These are phyloP conservation scores for Saccharomyces hybrid DNA, from an alignment of 1,139 yeast genomes.

Conservation along the genomic window DNA sequence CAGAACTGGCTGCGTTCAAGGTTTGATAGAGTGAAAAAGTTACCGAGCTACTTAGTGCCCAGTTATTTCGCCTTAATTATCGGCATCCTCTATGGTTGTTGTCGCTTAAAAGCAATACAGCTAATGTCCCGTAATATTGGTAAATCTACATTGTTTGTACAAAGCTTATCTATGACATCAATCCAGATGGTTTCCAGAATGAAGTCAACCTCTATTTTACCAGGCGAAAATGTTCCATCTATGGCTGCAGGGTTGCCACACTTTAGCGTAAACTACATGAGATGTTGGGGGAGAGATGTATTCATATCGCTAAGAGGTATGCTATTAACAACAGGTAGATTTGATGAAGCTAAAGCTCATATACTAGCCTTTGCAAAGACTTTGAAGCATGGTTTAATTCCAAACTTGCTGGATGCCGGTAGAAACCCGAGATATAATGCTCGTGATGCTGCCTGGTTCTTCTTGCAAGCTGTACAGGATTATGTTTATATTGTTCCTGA, in stretches of 20 bases:
- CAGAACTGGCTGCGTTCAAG: conserved; percentile 64
- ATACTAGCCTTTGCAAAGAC: conserved; percentile 86
- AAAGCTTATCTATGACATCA: conserved; percentile 71
- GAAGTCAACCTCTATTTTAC: conserved; percentile 68
- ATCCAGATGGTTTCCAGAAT: conserved; percentile 79
- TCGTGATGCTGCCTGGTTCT: conserved; percentile 96
- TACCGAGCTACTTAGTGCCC: conserved; percentile 79
- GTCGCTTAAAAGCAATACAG: conserved; percentile 58
- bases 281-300: conserved; percentile 98
- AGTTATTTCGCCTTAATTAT: conserved; percentile 75
- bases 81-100: conserved; percentile 77
- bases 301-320: conserved; percentile 82
- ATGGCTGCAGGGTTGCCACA: conserved; percentile 97
- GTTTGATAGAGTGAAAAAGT: conserved; percentile 52
- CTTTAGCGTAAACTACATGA: conserved; percentile 81
- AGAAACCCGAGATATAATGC: conserved; percentile 92
- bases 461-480: conserved; percentile 78
- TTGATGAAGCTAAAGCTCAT: conserved; percentile 71
- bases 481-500: conserved; percentile 61
- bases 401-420: conserved; percentile 87
- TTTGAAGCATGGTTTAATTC: conserved; percentile 89
- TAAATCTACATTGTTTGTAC: conserved; percentile 63
- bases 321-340: conserved; percentile 67
- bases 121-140: conserved; percentile 50
- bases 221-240: conserved; percentile 56